Evolutionary conservation across 1,284 basidiomycete genomes (phyloP), one percentile per base, ranked within the genome.

Genomic region (Pseudozyma thailandica): DNA sequence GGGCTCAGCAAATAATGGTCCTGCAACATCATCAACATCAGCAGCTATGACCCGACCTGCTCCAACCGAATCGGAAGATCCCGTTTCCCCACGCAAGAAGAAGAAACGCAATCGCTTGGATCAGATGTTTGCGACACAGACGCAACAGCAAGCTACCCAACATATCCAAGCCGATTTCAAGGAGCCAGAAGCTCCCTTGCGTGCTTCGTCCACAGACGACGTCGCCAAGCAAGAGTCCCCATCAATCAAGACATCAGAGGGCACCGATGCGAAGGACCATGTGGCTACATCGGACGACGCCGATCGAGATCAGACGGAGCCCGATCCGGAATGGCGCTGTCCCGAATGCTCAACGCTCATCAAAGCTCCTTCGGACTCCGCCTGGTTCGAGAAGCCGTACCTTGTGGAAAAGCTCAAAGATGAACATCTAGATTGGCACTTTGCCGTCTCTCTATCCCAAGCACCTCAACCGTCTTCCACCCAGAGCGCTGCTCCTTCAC

Each of bases 401-500:
- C 42, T 73, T 20, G 46, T 73, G 6, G 57, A 64, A 44, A 64
- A 57, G 43, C 50, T 69, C 27, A 58, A 64, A 39, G 64, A 78
- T 39, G 77, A 78, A 49, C 77, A 78, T 46, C 57, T 64, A 16
- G 77, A 78, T 51, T 78, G 69, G 68, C 77, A 78, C 28, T 75
- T 77, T 54, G 77, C 77, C 38, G 50, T 77, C n/a, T 58, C 61
- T 5, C 61, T 73, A 15, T 73, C 71, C 13, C 64, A 72, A 30
- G 69, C 60, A 10, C 55, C 55, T 30, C n/a, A 51, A 0, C 18
- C 55, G 12, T 16, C 44, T 6, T 31, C 43, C 6, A 30, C 41
- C 20, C 38, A 45, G 12, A 23, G 42, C 12, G 10, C 38, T 26
- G 15, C 51, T 28, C 16, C 45, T 10, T 25, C 50, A 18, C 42